Percentiles rank a stretch among this genome's conserved stretches.
phyloP scores from a whole-genome alignment of 352 stramenopile species.

The Pythium apleroticum region DNA sequence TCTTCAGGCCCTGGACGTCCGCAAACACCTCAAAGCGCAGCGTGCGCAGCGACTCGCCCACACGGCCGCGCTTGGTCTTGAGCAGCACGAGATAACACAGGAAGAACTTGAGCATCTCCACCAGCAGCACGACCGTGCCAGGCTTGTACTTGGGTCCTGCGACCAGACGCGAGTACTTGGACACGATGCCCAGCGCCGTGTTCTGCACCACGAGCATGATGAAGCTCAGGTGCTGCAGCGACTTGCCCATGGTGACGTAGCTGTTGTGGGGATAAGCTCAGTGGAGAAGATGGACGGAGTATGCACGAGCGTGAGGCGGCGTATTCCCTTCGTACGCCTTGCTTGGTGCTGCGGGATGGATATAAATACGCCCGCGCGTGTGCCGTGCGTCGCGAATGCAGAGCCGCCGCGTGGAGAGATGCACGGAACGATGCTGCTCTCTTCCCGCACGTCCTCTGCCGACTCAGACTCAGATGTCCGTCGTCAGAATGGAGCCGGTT shows the following conservation, averaged over 20 bases:
- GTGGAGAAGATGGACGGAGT: neutral
- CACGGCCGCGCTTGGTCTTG: conserved; percentile 55
- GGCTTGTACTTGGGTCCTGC: conserved; percentile 81
- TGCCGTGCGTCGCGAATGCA: neutral
- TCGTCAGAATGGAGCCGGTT: neutral
- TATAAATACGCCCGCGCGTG: neutral
- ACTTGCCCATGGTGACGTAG: conserved; percentile 31
- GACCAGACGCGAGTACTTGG: conserved; percentile 81
- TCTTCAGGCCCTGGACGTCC: conserved; percentile 72
- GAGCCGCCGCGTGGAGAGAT: conserved; percentile 3
- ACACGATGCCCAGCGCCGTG: conserved; percentile 83
- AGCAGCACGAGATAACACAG: conserved; percentile 78
- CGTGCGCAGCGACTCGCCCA: conserved; percentile 54
- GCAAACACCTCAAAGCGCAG: conserved; percentile 80
- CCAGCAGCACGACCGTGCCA: conserved; percentile 74
- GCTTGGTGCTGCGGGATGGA: neutral
- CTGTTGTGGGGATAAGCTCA: neutral
- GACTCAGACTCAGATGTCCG: conserved; percentile 10
- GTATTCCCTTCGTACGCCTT: conserved; percentile 9
- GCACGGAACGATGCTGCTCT: neutral
- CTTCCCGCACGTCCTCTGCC: conserved; percentile 7
- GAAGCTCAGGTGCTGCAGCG: conserved; percentile 81
- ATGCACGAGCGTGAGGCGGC: neutral
- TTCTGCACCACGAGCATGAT: conserved; percentile 88
- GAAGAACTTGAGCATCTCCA: conserved; percentile 82